Percentiles rank a stretch among this genome's conserved stretches.
Evolutionary conservation across 768 basidiomycete species (phyloP).

Genomic region (Lepiota brunneoincarnata): DNA sequence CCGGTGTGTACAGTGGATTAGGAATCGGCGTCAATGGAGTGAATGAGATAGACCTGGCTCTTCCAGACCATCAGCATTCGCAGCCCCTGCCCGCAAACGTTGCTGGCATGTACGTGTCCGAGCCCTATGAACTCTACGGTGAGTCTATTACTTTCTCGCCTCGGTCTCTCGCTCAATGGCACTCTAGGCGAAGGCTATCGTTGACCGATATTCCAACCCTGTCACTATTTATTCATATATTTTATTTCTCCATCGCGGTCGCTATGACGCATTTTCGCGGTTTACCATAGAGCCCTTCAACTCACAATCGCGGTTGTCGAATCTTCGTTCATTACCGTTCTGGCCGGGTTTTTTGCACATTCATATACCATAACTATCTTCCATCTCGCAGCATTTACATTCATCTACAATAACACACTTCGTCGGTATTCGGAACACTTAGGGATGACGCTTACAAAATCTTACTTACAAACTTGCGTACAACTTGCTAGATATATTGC

Average conservation of each 20-base stretch:
- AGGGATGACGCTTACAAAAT: slow-evolving; percentile 20
- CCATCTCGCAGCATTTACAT: neutral
- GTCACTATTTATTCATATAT: neutral
- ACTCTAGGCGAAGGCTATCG: neutral
- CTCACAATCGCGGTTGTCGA: neutral
- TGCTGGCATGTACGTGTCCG: slow-evolving; percentile 21
- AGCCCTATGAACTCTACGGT: slow-evolving; percentile 26
- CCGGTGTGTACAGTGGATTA: slow-evolving; percentile 1
- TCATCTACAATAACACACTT: neutral
- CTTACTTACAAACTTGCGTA: too few relatives aligned
- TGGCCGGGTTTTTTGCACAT: slow-evolving; percentile 14
- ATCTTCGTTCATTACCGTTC: neutral
- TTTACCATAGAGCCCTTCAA: neutral
- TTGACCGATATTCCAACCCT: neutral
- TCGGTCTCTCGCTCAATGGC: neutral
- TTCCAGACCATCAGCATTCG: slow-evolving; percentile 15
- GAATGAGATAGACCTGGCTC: slow-evolving; percentile 16
- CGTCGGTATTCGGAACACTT: slow-evolving; percentile 8
- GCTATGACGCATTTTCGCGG: neutral
- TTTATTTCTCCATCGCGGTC: neutral
- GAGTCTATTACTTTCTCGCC: slow-evolving; percentile 5
- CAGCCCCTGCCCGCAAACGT: slow-evolving; percentile 11
- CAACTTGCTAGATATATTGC: too few relatives aligned
- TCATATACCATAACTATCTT: slow-evolving; percentile 18
- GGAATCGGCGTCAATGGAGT: slow-evolving; percentile 18